phyloP scores from a whole-genome alignment of 2,329 filamentous ascomycete genomes.

The Cladosporium oxysporum region DNA sequence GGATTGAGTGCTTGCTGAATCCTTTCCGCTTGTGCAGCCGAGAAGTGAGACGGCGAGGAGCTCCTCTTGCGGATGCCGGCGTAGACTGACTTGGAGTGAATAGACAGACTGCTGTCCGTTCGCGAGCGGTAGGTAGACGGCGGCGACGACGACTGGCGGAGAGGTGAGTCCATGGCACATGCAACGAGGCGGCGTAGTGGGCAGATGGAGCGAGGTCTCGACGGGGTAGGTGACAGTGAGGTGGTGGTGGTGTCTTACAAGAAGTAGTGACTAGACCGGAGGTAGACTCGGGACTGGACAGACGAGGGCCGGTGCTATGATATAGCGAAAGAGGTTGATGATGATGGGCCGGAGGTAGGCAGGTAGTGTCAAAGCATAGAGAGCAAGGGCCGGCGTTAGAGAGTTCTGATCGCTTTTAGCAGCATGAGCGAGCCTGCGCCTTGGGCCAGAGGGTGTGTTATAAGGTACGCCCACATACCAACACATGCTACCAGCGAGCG shows the following conservation, averaged over 20 bases:
- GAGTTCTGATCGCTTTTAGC: conserved; percentile 20
- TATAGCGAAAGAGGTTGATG: conserved; percentile 10
- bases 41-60: conserved; percentile 20
- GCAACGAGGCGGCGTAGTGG: neutral
- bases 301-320: conserved; percentile 17
- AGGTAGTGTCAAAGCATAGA: conserved; percentile 18
- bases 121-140: conserved; percentile 15
- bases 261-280: conserved; percentile 16
- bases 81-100: conserved; percentile 18
- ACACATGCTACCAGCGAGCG: conserved; percentile 17
- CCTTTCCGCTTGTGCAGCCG: conserved; percentile 16
- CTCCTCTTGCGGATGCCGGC: conserved; percentile 17
- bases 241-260: conserved; percentile 19
- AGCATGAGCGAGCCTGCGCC: conserved; percentile 17
- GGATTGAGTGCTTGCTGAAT: conserved; percentile 15
- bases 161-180: conserved; percentile 21
- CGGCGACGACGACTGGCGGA: conserved; percentile 18
- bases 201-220: neutral
- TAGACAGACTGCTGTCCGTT: conserved; percentile 19
- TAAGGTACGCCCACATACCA: conserved; percentile 21
- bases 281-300: conserved; percentile 13
- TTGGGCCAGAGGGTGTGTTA: conserved; percentile 19
- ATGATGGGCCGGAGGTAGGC: conserved; percentile 5
- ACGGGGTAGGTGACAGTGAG: neutral
- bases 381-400: conserved; percentile 19